phyloP scores from a whole-genome alignment of 2,329 filamentous ascomycete species.

The Aspergillus melleus region DNA sequence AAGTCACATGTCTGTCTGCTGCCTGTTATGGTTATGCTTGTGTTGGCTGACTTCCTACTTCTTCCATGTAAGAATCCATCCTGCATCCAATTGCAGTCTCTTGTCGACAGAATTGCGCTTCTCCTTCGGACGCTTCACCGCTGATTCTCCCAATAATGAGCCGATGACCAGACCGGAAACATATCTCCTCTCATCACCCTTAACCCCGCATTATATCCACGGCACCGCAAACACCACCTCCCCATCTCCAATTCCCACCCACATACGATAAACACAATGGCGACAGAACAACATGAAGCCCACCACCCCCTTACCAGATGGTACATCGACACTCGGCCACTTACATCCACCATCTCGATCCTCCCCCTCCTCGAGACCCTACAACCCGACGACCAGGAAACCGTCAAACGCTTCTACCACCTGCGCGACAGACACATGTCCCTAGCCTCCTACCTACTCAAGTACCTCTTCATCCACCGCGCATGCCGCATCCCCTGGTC shows the following conservation, averaged over 20 bases:
- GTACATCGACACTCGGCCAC: constrained; percentile 45
- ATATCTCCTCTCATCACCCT: not conserved
- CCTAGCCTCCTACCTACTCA: constrained; percentile 61
- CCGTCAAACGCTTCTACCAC: constrained; percentile 52
- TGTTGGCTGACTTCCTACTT: too few species aligned
- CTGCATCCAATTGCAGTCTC: too few species aligned
- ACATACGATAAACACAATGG: not conserved
- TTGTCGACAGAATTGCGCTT: too few species aligned
- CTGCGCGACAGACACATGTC: constrained; percentile 61
- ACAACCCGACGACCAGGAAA: constrained; percentile 50
- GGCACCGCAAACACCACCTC: not conserved
- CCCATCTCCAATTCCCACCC: not conserved
- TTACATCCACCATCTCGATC: constrained; percentile 28
- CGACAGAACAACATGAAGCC: not conserved
- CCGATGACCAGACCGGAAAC: not conserved
- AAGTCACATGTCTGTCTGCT: not conserved
- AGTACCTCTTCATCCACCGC: constrained; percentile 60
- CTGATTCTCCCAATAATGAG: not conserved
- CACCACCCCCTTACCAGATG: constrained; percentile 34
- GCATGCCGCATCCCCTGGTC: constrained; percentile 58
- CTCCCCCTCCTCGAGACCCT: constrained; percentile 45
- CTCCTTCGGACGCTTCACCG: too few species aligned
- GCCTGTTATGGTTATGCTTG: too few species aligned
- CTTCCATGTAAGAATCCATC: too few species aligned
- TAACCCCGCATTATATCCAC: not conserved